Percentiles rank a stretch among this genome's conserved stretches.
Conservation (phyloP, 768 basidiomycete genomes). For the Clavaria fumosa region DNA sequence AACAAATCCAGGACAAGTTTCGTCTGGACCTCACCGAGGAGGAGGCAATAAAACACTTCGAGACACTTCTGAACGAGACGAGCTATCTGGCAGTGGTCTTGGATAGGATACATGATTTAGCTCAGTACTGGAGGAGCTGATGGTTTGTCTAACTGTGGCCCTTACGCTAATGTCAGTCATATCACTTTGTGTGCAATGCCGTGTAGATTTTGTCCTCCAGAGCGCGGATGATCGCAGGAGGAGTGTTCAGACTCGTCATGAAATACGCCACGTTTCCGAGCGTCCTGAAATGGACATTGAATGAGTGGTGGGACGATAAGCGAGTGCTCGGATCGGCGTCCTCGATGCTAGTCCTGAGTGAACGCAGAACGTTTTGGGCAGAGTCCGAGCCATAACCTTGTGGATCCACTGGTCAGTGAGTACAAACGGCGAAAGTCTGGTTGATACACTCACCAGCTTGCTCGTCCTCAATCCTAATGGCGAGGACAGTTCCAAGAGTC, state of each 20-base stretch:
- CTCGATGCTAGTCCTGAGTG: constrained; percentile 26
- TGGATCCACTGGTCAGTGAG: not conserved
- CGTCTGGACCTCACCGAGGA: constrained; percentile 87
- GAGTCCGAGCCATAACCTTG: constrained; percentile 45
- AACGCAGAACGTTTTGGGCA: constrained; percentile 43
- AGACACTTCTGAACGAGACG: constrained; percentile 84
- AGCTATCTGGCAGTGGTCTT: constrained; percentile 87
- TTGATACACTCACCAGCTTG: constrained; percentile 29
- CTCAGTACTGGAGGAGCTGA: constrained; percentile 78
- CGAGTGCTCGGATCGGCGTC: no score
- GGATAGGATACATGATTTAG: constrained; percentile 85
- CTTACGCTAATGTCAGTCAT: not conserved
- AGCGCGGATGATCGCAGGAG: constrained; percentile 32
- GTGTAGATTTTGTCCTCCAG: constrained; percentile 50
- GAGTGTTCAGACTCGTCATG: constrained; percentile 77
- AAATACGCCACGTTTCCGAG: constrained; percentile 88
- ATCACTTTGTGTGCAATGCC: constrained; percentile 8
- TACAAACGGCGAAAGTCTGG: not conserved
- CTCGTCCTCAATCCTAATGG: constrained; percentile 53
- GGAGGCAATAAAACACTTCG: constrained; percentile 95
- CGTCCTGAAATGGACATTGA: constrained; percentile 73
- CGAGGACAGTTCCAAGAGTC: constrained; percentile 77
- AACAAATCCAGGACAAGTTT: constrained; percentile 94
- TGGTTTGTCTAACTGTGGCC: not conserved
- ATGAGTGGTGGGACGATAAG: no score